Percentiles rank a stretch among this genome's conserved stretches.
phyloP scores from a whole-genome alignment of 768 basidiomycete genomes.

The Naganishia randhawae region DNA sequence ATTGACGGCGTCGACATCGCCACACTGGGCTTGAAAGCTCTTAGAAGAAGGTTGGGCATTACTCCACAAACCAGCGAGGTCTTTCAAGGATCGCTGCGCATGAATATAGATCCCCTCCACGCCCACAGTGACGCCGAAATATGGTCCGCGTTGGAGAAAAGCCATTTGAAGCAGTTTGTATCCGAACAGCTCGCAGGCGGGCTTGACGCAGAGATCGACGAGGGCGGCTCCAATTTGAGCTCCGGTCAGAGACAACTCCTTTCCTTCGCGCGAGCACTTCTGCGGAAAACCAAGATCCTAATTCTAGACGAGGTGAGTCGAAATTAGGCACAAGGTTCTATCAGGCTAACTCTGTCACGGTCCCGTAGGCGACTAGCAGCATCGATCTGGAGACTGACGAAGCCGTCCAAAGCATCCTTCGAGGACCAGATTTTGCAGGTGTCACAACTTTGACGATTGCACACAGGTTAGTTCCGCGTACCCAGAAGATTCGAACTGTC shows the following conservation, averaged over 20 bases:
- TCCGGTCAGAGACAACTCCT: slow-evolving; percentile 81
- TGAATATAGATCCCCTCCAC: slow-evolving; percentile 81
- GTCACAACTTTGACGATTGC: slow-evolving; percentile 85
- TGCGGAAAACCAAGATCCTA: slow-evolving; percentile 79
- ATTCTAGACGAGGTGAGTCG: slow-evolving; percentile 82
- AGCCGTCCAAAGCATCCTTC: slow-evolving; percentile 81
- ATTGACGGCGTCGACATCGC: slow-evolving; percentile 86
- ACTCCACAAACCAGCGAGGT: slow-evolving; percentile 67
- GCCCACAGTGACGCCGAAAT: slow-evolving; percentile 72
- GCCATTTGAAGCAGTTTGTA: slow-evolving; percentile 51
- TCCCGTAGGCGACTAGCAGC: slow-evolving; percentile 68
- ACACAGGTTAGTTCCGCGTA: slow-evolving; percentile 53
- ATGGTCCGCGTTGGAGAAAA: slow-evolving; percentile 78
- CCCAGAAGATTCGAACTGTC: not conserved
- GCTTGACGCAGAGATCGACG: slow-evolving; percentile 46
- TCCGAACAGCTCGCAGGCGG: slow-evolving; percentile 41
- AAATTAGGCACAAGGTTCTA: not conserved
- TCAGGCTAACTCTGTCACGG: not conserved
- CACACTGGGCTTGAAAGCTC: slow-evolving; percentile 72
- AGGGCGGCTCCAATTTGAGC: slow-evolving; percentile 64
- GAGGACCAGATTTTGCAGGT: slow-evolving; percentile 68
- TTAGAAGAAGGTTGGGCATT: slow-evolving; percentile 54
- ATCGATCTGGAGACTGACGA: slow-evolving; percentile 87
- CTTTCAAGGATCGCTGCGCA: slow-evolving; percentile 54
- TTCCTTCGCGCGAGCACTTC: slow-evolving; percentile 79